A percentile compares a stretch with the other conserved stretches of the same genome.
phyloP scores from a whole-genome alignment of 352 stramenopile species.

The Phytopythium boreale region DNA sequence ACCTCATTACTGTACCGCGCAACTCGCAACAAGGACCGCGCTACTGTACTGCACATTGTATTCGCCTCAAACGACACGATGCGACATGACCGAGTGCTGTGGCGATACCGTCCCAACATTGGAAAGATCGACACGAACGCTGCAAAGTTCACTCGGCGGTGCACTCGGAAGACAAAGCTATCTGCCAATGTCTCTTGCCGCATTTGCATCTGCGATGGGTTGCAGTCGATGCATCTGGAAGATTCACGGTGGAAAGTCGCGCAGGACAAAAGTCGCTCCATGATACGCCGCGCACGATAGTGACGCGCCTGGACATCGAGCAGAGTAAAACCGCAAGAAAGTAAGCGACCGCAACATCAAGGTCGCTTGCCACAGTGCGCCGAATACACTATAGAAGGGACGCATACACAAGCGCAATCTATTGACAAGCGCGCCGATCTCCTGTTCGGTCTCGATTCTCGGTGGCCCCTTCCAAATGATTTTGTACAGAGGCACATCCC shows the following conservation, averaged over 20 bases:
- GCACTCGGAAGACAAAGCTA: background rate
- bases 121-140: background rate
- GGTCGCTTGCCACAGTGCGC: background rate
- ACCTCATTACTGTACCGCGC: too few relatives aligned
- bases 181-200: background rate
- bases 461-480: slow-evolving; percentile 6
- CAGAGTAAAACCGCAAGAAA: background rate
- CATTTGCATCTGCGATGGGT: background rate
- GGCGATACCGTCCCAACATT: background rate
- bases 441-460: background rate
- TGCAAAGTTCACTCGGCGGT: background rate
- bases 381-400: too few relatives aligned
- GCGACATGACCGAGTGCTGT: background rate
- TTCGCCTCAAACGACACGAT: too few relatives aligned
- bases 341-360: slow-evolving; percentile 1
- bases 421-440: background rate
- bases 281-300: background rate
- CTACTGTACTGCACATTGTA: too few relatives aligned
- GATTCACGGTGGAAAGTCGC: background rate
- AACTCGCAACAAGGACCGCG: too few relatives aligned
- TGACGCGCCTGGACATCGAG: background rate
- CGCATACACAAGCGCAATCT: background rate
- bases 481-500: background rate
- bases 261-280: too few relatives aligned
- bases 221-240: background rate